Evolutionary conservation across 768 basidiomycete genomes (phyloP).

Genomic region (Psilocybe subaeruginosa): DNA sequence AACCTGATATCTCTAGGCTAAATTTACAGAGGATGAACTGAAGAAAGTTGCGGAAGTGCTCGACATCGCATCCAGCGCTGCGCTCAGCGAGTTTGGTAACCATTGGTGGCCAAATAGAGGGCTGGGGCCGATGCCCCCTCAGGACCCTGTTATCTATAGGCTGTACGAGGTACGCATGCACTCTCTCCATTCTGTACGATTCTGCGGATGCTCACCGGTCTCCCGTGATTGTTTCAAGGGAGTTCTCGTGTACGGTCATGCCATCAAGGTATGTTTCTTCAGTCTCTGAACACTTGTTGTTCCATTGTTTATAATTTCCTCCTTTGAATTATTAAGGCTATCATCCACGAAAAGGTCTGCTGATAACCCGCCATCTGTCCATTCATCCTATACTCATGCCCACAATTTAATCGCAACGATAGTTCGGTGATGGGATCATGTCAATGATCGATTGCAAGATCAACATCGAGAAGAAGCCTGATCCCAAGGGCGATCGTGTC

Average conservation of each 20-base stretch:
- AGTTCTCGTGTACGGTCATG: slow-evolving; percentile 76
- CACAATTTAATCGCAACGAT: slow-evolving; percentile 8
- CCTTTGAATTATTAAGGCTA: slow-evolving; percentile 50
- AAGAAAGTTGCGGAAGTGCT: slow-evolving; percentile 51
- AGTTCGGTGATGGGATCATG: slow-evolving; percentile 91
- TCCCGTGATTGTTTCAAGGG: slow-evolving; percentile 38
- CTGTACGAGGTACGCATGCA: slow-evolving; percentile 64
- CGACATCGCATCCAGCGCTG: slow-evolving; percentile 40
- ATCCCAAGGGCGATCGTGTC: slow-evolving; percentile 82
- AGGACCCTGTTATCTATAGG: slow-evolving; percentile 81
- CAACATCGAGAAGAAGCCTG: slow-evolving; percentile 64
- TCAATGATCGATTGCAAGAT: slow-evolving; percentile 87
- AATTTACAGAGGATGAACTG: slow-evolving; percentile 64
- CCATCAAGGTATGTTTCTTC: slow-evolving; percentile 41
- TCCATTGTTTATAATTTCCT: background rate
- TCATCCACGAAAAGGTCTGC: slow-evolving; percentile 80
- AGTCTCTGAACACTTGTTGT: background rate
- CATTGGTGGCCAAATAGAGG: slow-evolving; percentile 81
- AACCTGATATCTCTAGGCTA: slow-evolving; percentile 52
- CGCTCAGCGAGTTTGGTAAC: slow-evolving; percentile 53
- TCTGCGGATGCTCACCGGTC: background rate
- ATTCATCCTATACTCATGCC: background rate
- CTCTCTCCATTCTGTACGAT: slow-evolving; percentile 29
- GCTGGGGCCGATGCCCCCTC: slow-evolving; percentile 70
- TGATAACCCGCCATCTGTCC: background rate